Base-by-base conservation (phyloP, 306 rosid species). In the Quercus bicolor region DNA sequence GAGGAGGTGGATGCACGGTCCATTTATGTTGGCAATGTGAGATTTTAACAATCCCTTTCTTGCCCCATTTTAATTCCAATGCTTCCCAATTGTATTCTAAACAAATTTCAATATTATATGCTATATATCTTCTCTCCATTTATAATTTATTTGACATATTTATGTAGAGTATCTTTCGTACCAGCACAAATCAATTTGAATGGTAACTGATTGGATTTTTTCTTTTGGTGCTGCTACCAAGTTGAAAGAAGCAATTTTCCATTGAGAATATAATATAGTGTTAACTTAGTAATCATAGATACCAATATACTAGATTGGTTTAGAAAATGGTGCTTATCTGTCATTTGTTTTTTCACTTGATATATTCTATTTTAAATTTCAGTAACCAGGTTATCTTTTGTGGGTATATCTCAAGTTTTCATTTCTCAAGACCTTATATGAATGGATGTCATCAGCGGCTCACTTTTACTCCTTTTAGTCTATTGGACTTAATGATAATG, bases 21-120 rank as follows among this genome's bases (percentile, higher is more conserved):
- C n/a, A 93, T 96, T 84, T 96, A 96, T 78, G 98, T 96, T 82
- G 99, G 98, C 60, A 96, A 96, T 89, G 99, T 96, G 89, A 90
- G 98, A 81, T 75, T 86, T 85, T 37, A 40, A 62, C 78, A 78
- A 74, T 74, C 76, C 75, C 69, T 75, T 77, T 48, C 6, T 62
- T 12, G 40, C 19, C 9, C 24, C 24, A 28, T 62, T 60, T 37
- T 4, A 31, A 33, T 8, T 10, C 69, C 31, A 56, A 74, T 40
- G 18, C 51, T 78, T 65, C 34, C 4, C 2, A 62, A 18, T 64
- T 6, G 57, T 61, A 61, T 19, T 40, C 51, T 79, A 45, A 34
- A 68, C 10, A 20, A 33, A 51, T 4, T 16, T 20, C 51, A 20
- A 29, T 62, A 4, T 61, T 21, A 3, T 48, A 1, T 65, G 15